These are phyloP conservation scores for Suillus cothurnatus DNA, from an alignment of 768 basidiomycete genomes.

Conservation along the genomic window DNA sequence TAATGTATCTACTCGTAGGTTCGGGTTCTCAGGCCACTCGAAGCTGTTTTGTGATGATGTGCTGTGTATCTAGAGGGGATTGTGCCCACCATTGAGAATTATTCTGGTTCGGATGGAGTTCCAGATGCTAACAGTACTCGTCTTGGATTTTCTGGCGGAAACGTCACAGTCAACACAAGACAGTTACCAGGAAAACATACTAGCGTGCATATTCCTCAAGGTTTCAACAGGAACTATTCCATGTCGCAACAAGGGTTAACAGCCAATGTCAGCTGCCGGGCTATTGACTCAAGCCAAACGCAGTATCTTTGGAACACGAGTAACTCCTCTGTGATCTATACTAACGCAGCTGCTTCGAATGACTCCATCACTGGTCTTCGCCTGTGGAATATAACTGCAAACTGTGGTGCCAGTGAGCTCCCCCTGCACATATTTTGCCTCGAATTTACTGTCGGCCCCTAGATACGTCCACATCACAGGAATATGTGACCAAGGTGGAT, in stretches of 20 bases:
- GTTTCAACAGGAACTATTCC: constrained; percentile 8
- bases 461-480: not conserved
- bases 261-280: constrained; percentile 3
- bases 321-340: not conserved
- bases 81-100: not conserved
- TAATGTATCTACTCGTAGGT: constrained; percentile 13
- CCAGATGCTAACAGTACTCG: not conserved
- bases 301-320: not conserved
- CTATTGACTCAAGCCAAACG: not conserved
- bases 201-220: not conserved
- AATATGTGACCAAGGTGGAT: constrained; percentile 11
- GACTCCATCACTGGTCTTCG: not conserved
- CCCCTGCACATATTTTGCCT: no score
- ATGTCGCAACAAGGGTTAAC: constrained; percentile 11
- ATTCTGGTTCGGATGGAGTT: constrained; percentile 1
- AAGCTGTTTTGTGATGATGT: not conserved
- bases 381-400: constrained; percentile 6
- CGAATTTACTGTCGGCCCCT: not conserved
- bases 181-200: not conserved
- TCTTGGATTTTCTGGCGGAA: constrained; percentile 7
- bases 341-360: not conserved
- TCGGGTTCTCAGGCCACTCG: not conserved
- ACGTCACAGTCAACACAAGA: not conserved
- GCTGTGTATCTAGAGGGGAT: constrained; percentile 5
- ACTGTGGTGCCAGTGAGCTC: constrained; percentile 4